phyloP scores from a whole-genome alignment of 805 yeast genomes.

The Candida ortonii region DNA sequence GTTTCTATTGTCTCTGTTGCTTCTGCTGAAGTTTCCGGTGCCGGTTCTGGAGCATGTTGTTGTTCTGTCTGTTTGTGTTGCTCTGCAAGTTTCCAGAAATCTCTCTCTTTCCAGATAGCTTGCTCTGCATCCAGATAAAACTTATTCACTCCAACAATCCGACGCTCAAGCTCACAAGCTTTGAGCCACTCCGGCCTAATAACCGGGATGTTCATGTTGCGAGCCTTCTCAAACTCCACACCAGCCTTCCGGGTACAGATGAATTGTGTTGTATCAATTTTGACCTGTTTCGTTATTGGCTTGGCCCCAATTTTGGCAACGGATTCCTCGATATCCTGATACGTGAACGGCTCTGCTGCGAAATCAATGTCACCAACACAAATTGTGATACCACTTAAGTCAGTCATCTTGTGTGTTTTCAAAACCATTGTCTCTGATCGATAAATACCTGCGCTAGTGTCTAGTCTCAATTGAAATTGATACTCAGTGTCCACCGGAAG shows the following conservation, averaged over 20 bases:
- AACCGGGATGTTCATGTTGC: slow-evolving; percentile 83
- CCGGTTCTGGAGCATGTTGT: slow-evolving; percentile 16
- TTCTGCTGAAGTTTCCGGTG: slow-evolving; percentile 13
- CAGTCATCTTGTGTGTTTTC: slow-evolving; percentile 94
- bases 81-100: slow-evolving; percentile 35
- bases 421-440: slow-evolving; percentile 65
- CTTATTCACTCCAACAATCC: slow-evolving; percentile 90
- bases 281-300: slow-evolving; percentile 68
- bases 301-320: slow-evolving; percentile 76
- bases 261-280: slow-evolving; percentile 92
- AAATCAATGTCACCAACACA: slow-evolving; percentile 80
- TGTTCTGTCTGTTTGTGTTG: slow-evolving; percentile 12
- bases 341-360: slow-evolving; percentile 43
- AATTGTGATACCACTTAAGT: slow-evolving; percentile 85
- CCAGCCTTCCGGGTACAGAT: slow-evolving; percentile 70
- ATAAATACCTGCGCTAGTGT: slow-evolving; percentile 87
- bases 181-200: slow-evolving; percentile 96
- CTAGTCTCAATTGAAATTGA: slow-evolving; percentile 73
- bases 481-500: slow-evolving; percentile 82
- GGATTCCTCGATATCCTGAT: slow-evolving; percentile 59
- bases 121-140: slow-evolving; percentile 62
- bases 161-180: slow-evolving; percentile 85
- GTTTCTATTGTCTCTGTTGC: slow-evolving; percentile 16
- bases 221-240: slow-evolving; percentile 69
- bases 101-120: slow-evolving; percentile 41